A percentile compares a stretch with the other conserved stretches of the same genome.
phyloP scores from a whole-genome alignment of 148 eudicot species.

The Polygonum maritimum region DNA sequence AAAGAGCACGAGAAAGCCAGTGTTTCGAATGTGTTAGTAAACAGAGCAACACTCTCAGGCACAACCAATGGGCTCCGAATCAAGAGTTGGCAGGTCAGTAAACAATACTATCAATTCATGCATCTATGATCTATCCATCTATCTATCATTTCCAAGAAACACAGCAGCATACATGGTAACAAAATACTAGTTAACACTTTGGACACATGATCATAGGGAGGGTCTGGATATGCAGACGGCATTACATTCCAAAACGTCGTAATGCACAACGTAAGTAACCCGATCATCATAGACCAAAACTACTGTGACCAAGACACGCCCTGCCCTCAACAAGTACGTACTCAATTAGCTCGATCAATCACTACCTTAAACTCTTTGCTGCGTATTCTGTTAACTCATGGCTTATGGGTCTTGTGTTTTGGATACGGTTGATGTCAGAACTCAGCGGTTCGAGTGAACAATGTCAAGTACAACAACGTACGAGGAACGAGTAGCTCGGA shows the following conservation, averaged over 20 bases:
- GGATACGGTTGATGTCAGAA: slow-evolving; percentile 21
- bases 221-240: slow-evolving; percentile 63
- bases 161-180: no score
- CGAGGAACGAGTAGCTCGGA: slow-evolving; percentile 58
- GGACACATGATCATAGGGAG: slow-evolving; percentile 48
- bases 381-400: background rate
- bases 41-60: slow-evolving; percentile 44
- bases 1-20: slow-evolving; percentile 30
- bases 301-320: slow-evolving; percentile 58
- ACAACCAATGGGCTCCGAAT: slow-evolving; percentile 82
- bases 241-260: slow-evolving; percentile 54
- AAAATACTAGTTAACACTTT: no score
- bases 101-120: background rate
- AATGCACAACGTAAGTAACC: slow-evolving; percentile 65
- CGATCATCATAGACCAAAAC: slow-evolving; percentile 73
- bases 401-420: background rate
- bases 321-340: slow-evolving; percentile 44
- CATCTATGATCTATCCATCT: no score
- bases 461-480: slow-evolving; percentile 50
- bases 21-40: slow-evolving; percentile 64
- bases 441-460: slow-evolving; percentile 49
- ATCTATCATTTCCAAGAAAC: no score
- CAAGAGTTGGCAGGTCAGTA: slow-evolving; percentile 88
- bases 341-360: no score
- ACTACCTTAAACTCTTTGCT: background rate